Base-by-base conservation (phyloP, 108 stramenopile species). In the Cyclostephanos invisitatus region DNA sequence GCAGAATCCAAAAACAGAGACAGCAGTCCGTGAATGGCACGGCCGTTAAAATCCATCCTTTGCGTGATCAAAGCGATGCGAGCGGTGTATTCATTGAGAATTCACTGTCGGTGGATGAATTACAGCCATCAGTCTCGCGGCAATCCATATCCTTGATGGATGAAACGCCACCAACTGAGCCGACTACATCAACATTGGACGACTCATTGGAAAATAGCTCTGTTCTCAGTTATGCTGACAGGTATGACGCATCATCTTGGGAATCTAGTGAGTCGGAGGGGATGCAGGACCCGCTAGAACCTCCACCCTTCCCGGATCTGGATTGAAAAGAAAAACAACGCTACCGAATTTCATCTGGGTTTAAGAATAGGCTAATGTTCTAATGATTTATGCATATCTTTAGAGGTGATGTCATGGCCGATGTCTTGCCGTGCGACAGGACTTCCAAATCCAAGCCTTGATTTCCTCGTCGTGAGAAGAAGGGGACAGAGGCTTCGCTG, bases 161-260 rank as follows among this genome's bases (percentile, higher is more conserved):
- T 15, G 25, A 27, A 9, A 25, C 8, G 1, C 21, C 22, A 24
- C 21, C 22, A 54, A 54, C 22, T 25, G 53, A 54, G 53, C 25
- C 53, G 25, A 25, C 53, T 20, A 2, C 44, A 0, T 2, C 44
- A 3, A 2, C 14, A 14, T 15, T 25, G 53, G 53, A 25, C 25
- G 53, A 54, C 12, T 25, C 53, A 9, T 54, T 22, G 53, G 22
- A 27, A 54, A 54, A 20, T 54, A 42, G 44, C 46, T n/a, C 56
- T 12, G 22, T 47, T 18, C 25, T 47, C 18, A 15, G 2, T 32
- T 32, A n/a, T 38, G 10, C 68, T 25, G 29, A 61, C 20, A 24
- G 44, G 27, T 9, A 18, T 24, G 62, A 32, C 9, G 49, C 55
- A 22, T 58, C 62, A 40, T 20, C 28, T 21, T 76, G 75, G 72